These are phyloP conservation scores for Aspergillus heteromorphus DNA, from an alignment of 495 filamentous ascomycete genomes.

Conservation along the genomic window DNA sequence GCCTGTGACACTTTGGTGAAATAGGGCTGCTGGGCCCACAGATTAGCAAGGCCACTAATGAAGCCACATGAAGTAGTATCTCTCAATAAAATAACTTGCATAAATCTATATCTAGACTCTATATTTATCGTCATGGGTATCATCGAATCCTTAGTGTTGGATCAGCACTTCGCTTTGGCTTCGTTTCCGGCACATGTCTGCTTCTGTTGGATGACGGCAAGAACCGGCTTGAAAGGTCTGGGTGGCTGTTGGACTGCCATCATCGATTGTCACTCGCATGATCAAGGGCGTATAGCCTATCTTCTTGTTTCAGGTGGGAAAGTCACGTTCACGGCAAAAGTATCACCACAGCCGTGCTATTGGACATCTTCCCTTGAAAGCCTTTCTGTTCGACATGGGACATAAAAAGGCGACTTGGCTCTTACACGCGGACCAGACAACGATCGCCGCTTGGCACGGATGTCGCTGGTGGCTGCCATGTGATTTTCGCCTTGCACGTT, in stretches of 20 bases:
- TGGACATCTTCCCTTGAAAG: no score
- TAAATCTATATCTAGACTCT: background rate
- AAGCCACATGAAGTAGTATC: background rate
- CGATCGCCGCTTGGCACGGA: background rate
- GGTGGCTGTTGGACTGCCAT: background rate
- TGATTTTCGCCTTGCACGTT: background rate
- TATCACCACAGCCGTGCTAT: no score
- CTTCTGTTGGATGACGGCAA: background rate
- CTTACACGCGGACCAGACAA: background rate
- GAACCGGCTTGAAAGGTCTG: background rate
- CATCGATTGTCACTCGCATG: background rate
- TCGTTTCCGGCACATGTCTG: background rate
- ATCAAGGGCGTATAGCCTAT: background rate
- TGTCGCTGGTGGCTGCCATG: background rate
- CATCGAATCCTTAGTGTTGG: background rate
- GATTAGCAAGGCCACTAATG: background rate
- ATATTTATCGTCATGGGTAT: background rate
- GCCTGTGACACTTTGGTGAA: background rate
- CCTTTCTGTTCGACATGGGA: background rate
- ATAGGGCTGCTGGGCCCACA: background rate
- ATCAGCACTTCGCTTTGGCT: background rate
- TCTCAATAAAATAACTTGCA: background rate
- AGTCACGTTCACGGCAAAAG: background rate
- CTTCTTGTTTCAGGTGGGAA: background rate
- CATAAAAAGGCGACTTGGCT: background rate